These are phyloP conservation scores for Primulina huaijiensis DNA, from an alignment of 257 asterid genomes.

Conservation along the genomic window DNA sequence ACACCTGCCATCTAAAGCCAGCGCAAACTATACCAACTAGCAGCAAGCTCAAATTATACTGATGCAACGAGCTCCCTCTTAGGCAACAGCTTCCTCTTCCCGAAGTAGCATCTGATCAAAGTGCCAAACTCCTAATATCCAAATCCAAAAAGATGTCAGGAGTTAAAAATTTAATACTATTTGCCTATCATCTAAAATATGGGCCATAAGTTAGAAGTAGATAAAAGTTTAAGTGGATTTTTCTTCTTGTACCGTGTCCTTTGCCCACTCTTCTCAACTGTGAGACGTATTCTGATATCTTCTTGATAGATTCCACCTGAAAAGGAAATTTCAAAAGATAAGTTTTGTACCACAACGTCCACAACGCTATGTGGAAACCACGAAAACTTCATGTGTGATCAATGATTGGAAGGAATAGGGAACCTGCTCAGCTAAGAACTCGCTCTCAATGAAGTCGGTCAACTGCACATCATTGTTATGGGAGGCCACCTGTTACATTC, in stretches of 20 bases:
- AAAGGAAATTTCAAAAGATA: background rate
- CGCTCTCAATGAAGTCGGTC: constrained; percentile 40
- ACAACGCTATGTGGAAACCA: background rate
- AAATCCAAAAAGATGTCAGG: constrained; percentile 4
- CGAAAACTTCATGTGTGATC: background rate
- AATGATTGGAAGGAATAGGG: background rate
- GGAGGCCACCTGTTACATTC: constrained; percentile 37
- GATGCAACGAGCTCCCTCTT: background rate
- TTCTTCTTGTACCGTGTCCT: constrained; percentile 43
- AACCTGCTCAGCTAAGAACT: constrained; percentile 48
- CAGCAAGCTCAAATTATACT: background rate
- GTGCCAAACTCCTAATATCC: constrained; percentile 44
- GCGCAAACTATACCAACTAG: background rate
- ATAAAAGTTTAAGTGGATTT: background rate
- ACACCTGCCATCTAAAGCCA: background rate
- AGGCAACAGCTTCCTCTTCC: constrained; percentile 23
- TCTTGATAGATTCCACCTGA: constrained; percentile 54
- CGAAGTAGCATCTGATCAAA: constrained; percentile 46
- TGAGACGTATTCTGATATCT: constrained; percentile 50
- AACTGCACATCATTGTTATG: constrained; percentile 39
- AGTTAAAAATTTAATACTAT: background rate
- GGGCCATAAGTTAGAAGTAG: background rate
- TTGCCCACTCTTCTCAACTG: constrained; percentile 53
- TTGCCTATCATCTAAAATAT: background rate
- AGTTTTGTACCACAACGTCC: background rate